Percentiles rank a stretch among this genome's conserved stretches.
Evolutionary conservation across 2,329 filamentous ascomycete genomes (phyloP).

Genomic region (Intubia oerlemansii): DNA sequence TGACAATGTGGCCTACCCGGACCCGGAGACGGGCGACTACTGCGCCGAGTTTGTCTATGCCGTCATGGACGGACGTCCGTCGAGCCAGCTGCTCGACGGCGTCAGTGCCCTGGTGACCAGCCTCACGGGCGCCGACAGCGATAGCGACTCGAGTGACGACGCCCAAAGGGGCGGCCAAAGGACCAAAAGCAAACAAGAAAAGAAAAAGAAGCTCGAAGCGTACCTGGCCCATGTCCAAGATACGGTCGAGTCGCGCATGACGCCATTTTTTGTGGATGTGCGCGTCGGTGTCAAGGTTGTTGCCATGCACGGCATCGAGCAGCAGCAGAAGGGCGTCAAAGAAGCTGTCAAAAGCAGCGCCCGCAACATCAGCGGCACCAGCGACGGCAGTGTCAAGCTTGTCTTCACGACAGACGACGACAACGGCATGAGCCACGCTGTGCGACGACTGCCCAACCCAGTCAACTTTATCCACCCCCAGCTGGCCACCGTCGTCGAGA

Average conservation of each 20-base stretch:
- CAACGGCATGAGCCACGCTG: conserved; percentile 50
- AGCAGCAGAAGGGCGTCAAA: no score
- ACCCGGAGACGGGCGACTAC: conserved; percentile 29
- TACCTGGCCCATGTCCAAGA: no score
- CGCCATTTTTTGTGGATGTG: conserved; percentile 61
- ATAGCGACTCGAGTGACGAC: conserved; percentile 17
- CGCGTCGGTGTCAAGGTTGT: conserved; percentile 47
- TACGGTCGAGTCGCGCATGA: conserved; percentile 43
- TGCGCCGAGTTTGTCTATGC: conserved; percentile 66
- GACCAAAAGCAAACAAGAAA: no score
- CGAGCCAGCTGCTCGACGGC: conserved; percentile 42
- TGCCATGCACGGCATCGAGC: conserved; percentile 30
- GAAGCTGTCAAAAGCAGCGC: no score
- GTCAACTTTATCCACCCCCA: no score
- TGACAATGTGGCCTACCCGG: conserved; percentile 60
- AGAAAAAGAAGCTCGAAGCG: neutral
- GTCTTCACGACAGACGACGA: conserved; percentile 48
- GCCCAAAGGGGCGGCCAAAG: no score
- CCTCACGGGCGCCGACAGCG: conserved; percentile 25
- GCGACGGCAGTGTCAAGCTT: no score
- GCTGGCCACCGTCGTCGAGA: no score
- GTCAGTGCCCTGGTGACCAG: conserved; percentile 50
- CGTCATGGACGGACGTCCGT: conserved; percentile 55
- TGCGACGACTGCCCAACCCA: no score
- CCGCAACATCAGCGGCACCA: no score